Percentiles rank a stretch among this genome's conserved stretches.
Evolutionary conservation across 176 grass and related monocot genomes (phyloP).

Genomic region (Eleusine coracana): DNA sequence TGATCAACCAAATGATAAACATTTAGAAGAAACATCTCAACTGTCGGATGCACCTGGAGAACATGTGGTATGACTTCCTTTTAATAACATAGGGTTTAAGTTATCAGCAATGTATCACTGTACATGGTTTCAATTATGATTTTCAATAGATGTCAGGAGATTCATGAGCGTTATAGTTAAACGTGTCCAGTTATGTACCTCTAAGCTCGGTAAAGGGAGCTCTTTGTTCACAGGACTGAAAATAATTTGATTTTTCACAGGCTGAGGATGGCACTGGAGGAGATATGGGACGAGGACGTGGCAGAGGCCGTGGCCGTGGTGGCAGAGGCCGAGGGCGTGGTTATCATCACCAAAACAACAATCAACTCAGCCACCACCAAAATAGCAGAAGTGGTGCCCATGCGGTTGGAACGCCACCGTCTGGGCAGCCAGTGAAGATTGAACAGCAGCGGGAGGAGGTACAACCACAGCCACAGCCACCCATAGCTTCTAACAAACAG

Average conservation of each 20-base stretch:
- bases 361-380: constrained; percentile 48
- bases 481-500: constrained; percentile 53
- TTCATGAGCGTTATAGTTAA: not conserved
- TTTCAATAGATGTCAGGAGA: not conserved
- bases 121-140: constrained; percentile 11
- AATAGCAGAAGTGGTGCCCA: constrained; percentile 51
- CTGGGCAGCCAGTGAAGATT: constrained; percentile 40
- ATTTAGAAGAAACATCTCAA: constrained; percentile 57
- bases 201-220: not conserved
- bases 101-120: not conserved
- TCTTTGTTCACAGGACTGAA: constrained; percentile 15
- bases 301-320: constrained; percentile 57
- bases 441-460: constrained; percentile 40
- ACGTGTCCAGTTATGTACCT: not conserved
- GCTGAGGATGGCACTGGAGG: constrained; percentile 58
- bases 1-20: constrained; percentile 76
- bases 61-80: constrained; percentile 40
- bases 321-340: constrained; percentile 61
- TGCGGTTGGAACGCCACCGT: constrained; percentile 55
- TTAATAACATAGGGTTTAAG: not conserved
- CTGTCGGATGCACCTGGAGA: constrained; percentile 62
- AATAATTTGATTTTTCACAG: constrained; percentile 50
- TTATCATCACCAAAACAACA: constrained; percentile 61
- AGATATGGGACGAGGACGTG: constrained; percentile 51
- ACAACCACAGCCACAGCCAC: constrained; percentile 44